Conservation (phyloP, 164 flowering plant genomes). For the Platanus orientalis region DNA sequence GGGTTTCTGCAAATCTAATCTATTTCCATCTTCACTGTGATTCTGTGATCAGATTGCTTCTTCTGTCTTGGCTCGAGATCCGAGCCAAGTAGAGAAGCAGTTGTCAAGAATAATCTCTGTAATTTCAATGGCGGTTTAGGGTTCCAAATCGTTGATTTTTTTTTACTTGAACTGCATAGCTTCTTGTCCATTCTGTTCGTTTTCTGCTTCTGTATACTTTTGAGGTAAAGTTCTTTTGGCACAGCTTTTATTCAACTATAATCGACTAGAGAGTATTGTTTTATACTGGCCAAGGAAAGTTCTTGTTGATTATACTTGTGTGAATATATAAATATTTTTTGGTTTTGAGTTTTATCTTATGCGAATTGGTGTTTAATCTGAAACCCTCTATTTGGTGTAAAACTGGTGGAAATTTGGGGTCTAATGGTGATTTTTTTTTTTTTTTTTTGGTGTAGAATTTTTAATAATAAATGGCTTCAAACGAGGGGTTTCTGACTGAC, state of each 20-base stretch:
- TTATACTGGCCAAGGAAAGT: too few relatives aligned
- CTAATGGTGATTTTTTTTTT: conserved; percentile 3
- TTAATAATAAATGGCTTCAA: conserved; percentile 51
- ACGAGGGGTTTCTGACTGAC: conserved; percentile 82
- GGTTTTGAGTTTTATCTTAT: not conserved
- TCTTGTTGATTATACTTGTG: too few relatives aligned
- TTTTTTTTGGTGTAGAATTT: conserved; percentile 7
- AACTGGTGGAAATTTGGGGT: not conserved
- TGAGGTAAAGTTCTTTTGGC: not conserved
- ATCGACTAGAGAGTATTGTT: not conserved
- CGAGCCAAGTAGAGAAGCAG: conserved; percentile 61
- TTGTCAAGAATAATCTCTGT: not conserved
- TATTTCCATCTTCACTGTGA: not conserved
- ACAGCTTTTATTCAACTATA: not conserved
- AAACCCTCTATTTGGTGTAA: not conserved
- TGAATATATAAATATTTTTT: too few relatives aligned
- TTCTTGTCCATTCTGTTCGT: not conserved
- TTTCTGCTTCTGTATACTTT: not conserved
- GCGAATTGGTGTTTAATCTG: not conserved
- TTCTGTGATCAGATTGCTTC: conserved; percentile 10
- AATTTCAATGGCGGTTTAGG: conserved; percentile 12
- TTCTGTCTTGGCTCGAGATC: conserved; percentile 29
- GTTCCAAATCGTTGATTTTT: not conserved
- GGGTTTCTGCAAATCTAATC: conserved; percentile 1
- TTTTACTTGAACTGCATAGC: not conserved